These are phyloP conservation scores for Ogataea thermomethanolica DNA, from an alignment of 805 yeast species.

Conservation along the genomic window DNA sequence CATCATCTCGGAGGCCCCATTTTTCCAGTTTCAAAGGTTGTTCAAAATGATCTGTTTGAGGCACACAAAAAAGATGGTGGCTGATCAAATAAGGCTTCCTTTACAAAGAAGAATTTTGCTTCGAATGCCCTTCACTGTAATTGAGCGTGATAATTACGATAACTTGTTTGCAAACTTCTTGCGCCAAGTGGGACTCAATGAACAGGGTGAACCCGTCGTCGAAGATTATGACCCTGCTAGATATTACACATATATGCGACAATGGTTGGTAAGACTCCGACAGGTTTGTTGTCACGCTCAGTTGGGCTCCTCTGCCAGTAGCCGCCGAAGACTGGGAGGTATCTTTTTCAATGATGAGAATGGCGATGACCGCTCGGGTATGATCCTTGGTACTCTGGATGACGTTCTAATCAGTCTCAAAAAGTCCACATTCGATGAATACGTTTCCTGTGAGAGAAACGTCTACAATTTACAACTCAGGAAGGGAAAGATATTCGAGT, in stretches of 20 bases:
- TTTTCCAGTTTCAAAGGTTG: slow-evolving; percentile 44
- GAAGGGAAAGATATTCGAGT: slow-evolving; percentile 69
- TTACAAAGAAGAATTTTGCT: slow-evolving; percentile 69
- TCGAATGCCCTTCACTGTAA: slow-evolving; percentile 70
- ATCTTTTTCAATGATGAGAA: slow-evolving; percentile 8
- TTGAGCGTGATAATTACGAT: slow-evolving; percentile 82
- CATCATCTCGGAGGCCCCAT: slow-evolving; percentile 26
- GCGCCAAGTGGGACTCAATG: slow-evolving; percentile 49
- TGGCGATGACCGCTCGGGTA: slow-evolving; percentile 12
- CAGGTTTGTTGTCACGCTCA: slow-evolving; percentile 84
- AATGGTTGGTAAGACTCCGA: slow-evolving; percentile 67
- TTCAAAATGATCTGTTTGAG: slow-evolving; percentile 60
- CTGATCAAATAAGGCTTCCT: slow-evolving; percentile 72
- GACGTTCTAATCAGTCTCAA: slow-evolving; percentile 67
- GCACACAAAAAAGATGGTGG: slow-evolving; percentile 83
- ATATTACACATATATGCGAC: slow-evolving; percentile 48
- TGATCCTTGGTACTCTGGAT: slow-evolving; percentile 49
- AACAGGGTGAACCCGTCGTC: slow-evolving; percentile 46
- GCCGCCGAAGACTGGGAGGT: slow-evolving; percentile 7
- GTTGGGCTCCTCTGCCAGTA: slow-evolving; percentile 17
- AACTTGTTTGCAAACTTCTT: slow-evolving; percentile 60
- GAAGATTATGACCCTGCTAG: slow-evolving; percentile 49
- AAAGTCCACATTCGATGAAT: slow-evolving; percentile 48
- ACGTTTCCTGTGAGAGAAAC: slow-evolving; percentile 46
- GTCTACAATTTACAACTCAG: slow-evolving; percentile 46